Evolutionary conservation across 179 eudicot species (phyloP), one percentile per base, ranked within the genome.

Genomic region (Beta corolliflora): DNA sequence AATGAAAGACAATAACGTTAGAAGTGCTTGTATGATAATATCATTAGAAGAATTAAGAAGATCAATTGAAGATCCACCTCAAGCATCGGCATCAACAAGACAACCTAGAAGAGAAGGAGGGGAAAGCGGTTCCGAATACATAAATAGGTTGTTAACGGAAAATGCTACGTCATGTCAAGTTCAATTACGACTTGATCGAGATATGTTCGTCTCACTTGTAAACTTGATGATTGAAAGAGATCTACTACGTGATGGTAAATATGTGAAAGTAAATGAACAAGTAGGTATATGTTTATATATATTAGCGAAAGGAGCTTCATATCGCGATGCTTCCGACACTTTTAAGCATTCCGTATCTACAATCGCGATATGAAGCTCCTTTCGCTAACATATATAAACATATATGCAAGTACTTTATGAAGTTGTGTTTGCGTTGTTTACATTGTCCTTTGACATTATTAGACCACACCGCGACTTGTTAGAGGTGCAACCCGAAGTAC

Each of bases 171-270:
- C 54, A n/a, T 77, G 55, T 45, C 3, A 25, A 77, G 72, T 64
- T 56, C 61, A 77, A 65, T 29, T 77, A 5, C 31, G 80, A 52
- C 29, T 77, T 36, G 72, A 64, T 14, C 23, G 5, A 11, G 21
- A 21, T 15, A 29, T 21, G 60, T 65, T 77, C 25, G n/a, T 65
- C 13, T 29, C 0, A n/a, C 50, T 54, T 0, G 73, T 78, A 16
- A 78, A 78, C 12, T 9, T 67, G 15, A 78, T 78, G 64, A 7
- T 53, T 52, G 73, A 78, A 16, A 78, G 75, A 56, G n/a, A 69
- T 8, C 19, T 78, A 12, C 21, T 78, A 36, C 9, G 3, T 5
- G 63, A 66, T 53, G 73, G 52, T 19, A 77, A 53, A 31, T 50
- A 21, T 18, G 13, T 77, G 3, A 21, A 8, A 25, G 64, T 77